These are phyloP conservation scores for Camelina hispida DNA, from an alignment of 345 rosid genomes.

Conservation along the genomic window DNA sequence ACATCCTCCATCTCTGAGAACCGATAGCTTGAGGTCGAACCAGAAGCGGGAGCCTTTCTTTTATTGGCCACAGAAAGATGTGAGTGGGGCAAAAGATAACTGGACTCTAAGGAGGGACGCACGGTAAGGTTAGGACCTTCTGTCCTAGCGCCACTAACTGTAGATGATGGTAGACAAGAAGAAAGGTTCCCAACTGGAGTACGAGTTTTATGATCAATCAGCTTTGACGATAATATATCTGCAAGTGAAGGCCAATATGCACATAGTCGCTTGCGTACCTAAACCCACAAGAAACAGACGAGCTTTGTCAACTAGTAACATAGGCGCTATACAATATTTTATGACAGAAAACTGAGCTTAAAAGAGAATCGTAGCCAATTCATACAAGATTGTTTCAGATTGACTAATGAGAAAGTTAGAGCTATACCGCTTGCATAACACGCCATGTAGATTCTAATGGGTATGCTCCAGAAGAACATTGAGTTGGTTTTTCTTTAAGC, in stretches of 20 bases:
- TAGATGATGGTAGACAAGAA: constrained; percentile 10
- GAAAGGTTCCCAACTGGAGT: constrained; percentile 41
- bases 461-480: constrained; percentile 66
- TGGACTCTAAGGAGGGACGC: not conserved
- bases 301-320: constrained; percentile 18
- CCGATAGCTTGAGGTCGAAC: not conserved
- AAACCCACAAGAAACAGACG: constrained; percentile 38
- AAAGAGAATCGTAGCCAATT: not conserved
- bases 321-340: not conserved
- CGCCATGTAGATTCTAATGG: constrained; percentile 93
- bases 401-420: not conserved
- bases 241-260: constrained; percentile 75
- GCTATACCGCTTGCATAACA: constrained; percentile 72
- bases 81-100: not conserved
- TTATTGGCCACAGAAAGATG: not conserved
- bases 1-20: no score
- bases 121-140: not conserved
- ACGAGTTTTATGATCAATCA: constrained; percentile 59
- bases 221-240: constrained; percentile 63
- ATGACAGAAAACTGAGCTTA: not conserved
- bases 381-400: not conserved
- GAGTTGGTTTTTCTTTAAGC: constrained; percentile 57
- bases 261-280: constrained; percentile 73
- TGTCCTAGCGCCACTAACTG: not conserved
- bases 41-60: not conserved